Conservation (phyloP, 2,329 filamentous ascomycete species). For the Talaromyces amestolkiae region DNA sequence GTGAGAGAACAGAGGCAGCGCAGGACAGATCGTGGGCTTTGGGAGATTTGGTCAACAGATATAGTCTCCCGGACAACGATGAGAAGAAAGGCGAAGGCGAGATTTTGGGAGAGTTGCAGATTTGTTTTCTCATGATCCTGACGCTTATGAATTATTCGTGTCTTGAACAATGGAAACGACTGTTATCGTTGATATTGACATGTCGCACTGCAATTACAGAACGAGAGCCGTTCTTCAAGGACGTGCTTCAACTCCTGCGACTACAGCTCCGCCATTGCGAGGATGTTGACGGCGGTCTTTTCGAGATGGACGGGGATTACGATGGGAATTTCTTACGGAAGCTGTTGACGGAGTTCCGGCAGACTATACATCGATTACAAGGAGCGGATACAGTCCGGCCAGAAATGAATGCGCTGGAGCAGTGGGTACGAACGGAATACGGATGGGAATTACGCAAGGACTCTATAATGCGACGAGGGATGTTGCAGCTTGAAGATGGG, state of each 20-base stretch:
- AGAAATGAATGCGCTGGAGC: conserved; percentile 56
- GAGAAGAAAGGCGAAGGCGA: conserved; percentile 37
- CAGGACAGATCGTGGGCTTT: conserved; percentile 63
- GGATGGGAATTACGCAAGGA: conserved; percentile 58
- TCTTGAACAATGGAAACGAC: conserved; percentile 63
- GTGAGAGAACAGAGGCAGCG: conserved; percentile 61
- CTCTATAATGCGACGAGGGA: conserved; percentile 54
- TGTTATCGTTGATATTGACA: conserved; percentile 57
- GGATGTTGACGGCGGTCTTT: conserved; percentile 60
- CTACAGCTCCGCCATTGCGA: conserved; percentile 56
- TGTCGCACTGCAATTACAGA: conserved; percentile 52
- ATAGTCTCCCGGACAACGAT: conserved; percentile 22
- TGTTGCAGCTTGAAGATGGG: conserved; percentile 62
- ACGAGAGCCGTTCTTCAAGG: conserved; percentile 52
- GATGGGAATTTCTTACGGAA: conserved; percentile 53
- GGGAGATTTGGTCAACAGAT: conserved; percentile 49
- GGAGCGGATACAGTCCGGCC: not conserved
- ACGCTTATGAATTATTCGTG: conserved; percentile 66
- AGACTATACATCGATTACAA: conserved; percentile 42
- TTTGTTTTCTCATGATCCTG: conserved; percentile 61
- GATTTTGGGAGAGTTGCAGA: conserved; percentile 60
- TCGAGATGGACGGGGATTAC: conserved; percentile 55
- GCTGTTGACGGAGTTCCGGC: conserved; percentile 54
- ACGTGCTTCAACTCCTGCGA: conserved; percentile 49
- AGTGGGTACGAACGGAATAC: conserved; percentile 53